Conservation (phyloP, 2,329 filamentous ascomycete genomes). For the Apiospora saccharicola region DNA sequence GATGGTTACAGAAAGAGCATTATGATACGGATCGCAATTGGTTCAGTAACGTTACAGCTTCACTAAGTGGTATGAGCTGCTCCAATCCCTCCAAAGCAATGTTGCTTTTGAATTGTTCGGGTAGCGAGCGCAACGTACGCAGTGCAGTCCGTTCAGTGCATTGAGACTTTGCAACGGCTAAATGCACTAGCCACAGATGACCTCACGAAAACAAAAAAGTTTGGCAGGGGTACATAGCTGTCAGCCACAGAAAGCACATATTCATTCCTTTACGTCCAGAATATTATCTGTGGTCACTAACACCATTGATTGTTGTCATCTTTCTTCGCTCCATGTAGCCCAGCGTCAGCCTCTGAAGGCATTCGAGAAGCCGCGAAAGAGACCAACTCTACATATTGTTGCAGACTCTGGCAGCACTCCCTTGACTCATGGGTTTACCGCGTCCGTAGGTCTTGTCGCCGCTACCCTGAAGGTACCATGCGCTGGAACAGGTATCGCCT, state of each 20-base stretch:
- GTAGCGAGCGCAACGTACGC: slow-evolving; percentile 10
- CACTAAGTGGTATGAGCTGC: slow-evolving; percentile 3
- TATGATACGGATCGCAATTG: neutral
- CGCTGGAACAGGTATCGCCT: neutral
- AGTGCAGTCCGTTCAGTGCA: slow-evolving; percentile 16
- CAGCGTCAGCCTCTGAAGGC: neutral
- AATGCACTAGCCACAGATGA: slow-evolving; percentile 25
- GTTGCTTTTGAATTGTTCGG: neutral
- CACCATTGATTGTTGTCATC: neutral
- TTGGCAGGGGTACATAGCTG: neutral
- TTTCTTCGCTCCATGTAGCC: neutral
- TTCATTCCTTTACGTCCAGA: neutral
- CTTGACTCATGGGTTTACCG: neutral
- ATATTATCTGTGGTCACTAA: neutral
- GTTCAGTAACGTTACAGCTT: slow-evolving; percentile 14
- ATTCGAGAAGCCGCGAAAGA: neutral
- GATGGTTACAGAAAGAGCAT: neutral
- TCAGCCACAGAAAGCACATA: slow-evolving; percentile 1
- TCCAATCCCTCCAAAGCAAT: neutral
- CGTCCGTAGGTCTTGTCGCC: slow-evolving; percentile 11
- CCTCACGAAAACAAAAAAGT: slow-evolving; percentile 10
- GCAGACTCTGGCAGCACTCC: neutral
- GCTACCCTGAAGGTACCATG: neutral
- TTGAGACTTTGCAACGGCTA: slow-evolving; percentile 21
- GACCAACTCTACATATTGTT: too few relatives aligned